These are phyloP conservation scores for Gypsophila paniculata DNA, from an alignment of 179 eudicot genomes.

Conservation along the genomic window DNA sequence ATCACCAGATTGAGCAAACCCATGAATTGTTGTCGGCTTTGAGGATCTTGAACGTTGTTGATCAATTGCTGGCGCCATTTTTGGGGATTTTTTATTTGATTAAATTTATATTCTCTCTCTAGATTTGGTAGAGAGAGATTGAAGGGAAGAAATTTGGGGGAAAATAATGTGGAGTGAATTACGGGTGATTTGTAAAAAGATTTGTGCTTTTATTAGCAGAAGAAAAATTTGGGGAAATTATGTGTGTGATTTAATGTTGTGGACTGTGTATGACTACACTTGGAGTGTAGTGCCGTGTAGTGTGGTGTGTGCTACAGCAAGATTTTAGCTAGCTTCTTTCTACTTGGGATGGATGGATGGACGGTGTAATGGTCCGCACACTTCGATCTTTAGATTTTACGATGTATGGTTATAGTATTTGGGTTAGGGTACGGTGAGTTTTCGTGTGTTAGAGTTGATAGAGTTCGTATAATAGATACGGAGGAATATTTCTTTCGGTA, in stretches of 20 bases:
- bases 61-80: slow-evolving; percentile 56
- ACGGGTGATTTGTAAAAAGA: not conserved
- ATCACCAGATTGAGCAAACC: slow-evolving; percentile 81
- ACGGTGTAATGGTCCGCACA: too few species aligned
- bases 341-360: not conserved
- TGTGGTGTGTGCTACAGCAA: not conserved
- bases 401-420: too few species aligned
- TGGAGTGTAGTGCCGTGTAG: too few species aligned
- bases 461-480: too few species aligned
- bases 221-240: too few species aligned
- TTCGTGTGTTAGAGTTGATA: too few species aligned
- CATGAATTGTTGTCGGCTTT: slow-evolving; percentile 64
- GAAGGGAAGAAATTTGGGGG: not conserved
- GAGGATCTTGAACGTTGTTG: slow-evolving; percentile 59
- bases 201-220: too few species aligned
- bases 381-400: too few species aligned
- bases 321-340: not conserved
- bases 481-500: too few species aligned
- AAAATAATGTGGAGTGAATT: not conserved
- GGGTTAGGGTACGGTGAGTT: too few species aligned
- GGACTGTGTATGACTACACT: not conserved
- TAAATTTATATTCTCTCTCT: slow-evolving; percentile 2
- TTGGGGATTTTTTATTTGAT: not conserved
- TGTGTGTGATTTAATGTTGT: not conserved
- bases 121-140: slow-evolving; percentile 12